A percentile compares a stretch with the other conserved stretches of the same genome.
phyloP scores from a whole-genome alignment of 495 filamentous ascomycete species.

The Penicillium ochrochloron region DNA sequence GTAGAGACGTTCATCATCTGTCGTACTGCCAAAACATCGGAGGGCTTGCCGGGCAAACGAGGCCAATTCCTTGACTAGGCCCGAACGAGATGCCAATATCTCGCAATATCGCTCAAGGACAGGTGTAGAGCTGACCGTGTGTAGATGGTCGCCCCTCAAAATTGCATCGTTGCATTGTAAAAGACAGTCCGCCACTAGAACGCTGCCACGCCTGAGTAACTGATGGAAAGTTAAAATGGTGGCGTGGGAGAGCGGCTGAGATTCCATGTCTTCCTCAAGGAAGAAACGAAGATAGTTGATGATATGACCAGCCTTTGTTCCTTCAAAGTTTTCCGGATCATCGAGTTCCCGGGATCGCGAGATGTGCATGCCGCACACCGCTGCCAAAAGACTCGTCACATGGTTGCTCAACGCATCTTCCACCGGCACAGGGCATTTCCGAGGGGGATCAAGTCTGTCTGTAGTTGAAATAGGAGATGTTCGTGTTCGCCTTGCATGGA shows the following conservation, averaged over 20 bases:
- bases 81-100: constrained; percentile 34
- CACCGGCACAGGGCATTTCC: constrained; percentile 45
- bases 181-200: constrained; percentile 41
- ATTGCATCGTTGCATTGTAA: constrained; percentile 39
- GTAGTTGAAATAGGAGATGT: constrained; percentile 18
- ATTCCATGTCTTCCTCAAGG: constrained; percentile 35
- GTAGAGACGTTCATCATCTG: constrained; percentile 29
- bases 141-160: constrained; percentile 7
- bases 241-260: constrained; percentile 9
- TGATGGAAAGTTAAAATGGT: constrained; percentile 27
- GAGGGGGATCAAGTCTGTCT: constrained; percentile 8
- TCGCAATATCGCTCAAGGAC: constrained; percentile 25
- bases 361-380: constrained; percentile 50
- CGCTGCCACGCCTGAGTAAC: constrained; percentile 43
- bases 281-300: constrained; percentile 32
- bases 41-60: constrained; percentile 43
- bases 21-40: constrained; percentile 37
- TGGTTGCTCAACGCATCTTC: constrained; percentile 52
- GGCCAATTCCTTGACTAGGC: constrained; percentile 44
- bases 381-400: constrained; percentile 44
- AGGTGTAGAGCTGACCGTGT: constrained; percentile 13
- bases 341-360: constrained; percentile 38
- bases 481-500: constrained; percentile 23
- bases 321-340: constrained; percentile 16
- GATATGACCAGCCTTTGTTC: constrained; percentile 35